These are phyloP conservation scores for Nicotiana undulata DNA, from an alignment of 257 asterid species.

Conservation along the genomic window DNA sequence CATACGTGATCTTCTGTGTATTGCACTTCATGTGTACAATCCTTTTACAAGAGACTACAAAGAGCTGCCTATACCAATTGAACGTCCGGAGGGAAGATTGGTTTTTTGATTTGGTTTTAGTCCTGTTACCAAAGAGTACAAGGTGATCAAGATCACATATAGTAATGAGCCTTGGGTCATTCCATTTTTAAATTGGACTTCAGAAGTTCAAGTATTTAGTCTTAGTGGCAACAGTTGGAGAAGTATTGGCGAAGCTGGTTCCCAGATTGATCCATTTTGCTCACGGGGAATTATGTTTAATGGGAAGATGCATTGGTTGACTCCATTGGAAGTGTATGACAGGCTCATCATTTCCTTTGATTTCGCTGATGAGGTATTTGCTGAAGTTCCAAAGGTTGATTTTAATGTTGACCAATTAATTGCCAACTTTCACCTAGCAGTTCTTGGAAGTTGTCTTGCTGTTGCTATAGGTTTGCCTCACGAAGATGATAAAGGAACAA, in stretches of 20 bases:
- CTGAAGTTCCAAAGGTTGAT: not conserved
- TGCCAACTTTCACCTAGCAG: constrained; percentile 20
- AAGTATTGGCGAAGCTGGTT: constrained; percentile 8
- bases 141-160: constrained; percentile 29
- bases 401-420: not conserved
- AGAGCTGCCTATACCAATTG: constrained; percentile 22
- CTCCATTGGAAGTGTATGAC: not conserved
- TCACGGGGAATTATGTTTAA: not conserved
- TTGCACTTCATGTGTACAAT: constrained; percentile 25
- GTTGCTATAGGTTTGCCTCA: constrained; percentile 1
- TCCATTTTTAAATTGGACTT: too few relatives aligned
- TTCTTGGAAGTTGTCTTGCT: constrained; percentile 24
- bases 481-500: not conserved
- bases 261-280: not conserved
- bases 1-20: constrained; percentile 13
- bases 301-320: constrained; percentile 28
- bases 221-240: constrained; percentile 7
- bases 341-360: constrained; percentile 19
- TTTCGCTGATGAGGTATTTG: constrained; percentile 14
- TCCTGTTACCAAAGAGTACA: constrained; percentile 21
- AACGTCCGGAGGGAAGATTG: not conserved
- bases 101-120: constrained; percentile 24
- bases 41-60: constrained; percentile 33
- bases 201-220: not conserved
- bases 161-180: too few relatives aligned